A percentile compares a stretch with the other conserved stretches of the same genome.
Conservation (phyloP, 805 yeast species). For the Nakazawaea sp. region DNA sequence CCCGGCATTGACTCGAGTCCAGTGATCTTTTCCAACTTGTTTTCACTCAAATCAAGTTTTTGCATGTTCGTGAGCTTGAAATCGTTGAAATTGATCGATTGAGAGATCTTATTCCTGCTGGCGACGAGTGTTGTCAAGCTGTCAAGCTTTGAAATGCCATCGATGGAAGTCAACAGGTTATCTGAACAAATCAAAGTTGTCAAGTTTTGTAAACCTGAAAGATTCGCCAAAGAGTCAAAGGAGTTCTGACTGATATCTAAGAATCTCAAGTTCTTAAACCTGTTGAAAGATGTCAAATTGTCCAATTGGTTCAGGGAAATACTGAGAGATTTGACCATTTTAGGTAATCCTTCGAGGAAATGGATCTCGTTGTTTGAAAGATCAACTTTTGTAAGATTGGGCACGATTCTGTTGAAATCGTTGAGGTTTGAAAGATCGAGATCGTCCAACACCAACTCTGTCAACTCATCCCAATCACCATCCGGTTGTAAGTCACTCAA, state of each 20-base stretch:
- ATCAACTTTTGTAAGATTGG: constrained; percentile 31
- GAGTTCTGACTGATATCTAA: constrained; percentile 33
- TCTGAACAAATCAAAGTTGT: constrained; percentile 29
- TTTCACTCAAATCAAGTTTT: constrained; percentile 36
- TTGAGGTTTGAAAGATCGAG: constrained; percentile 31
- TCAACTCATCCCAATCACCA: constrained; percentile 35
- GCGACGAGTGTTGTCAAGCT: constrained; percentile 34
- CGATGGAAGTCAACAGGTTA: constrained; percentile 28
- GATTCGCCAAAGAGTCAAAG: constrained; percentile 27
- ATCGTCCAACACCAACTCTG: constrained; percentile 28
- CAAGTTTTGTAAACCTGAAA: constrained; percentile 33
- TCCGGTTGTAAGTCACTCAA: constrained; percentile 35
- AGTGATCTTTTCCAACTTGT: constrained; percentile 25
- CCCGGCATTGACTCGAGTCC: constrained; percentile 30
- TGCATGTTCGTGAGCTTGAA: constrained; percentile 32
- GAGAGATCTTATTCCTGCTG: constrained; percentile 33
- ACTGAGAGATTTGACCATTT: constrained; percentile 27
- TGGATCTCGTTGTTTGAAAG: constrained; percentile 34
- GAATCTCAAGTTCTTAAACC: constrained; percentile 32
- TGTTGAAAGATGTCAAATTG: constrained; percentile 32
- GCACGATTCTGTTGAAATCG: constrained; percentile 37
- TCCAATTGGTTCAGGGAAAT: constrained; percentile 32
- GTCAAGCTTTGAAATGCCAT: constrained; percentile 30
- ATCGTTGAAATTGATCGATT: constrained; percentile 28
- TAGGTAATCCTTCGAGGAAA: constrained; percentile 41